phyloP scores from a whole-genome alignment of 192 early-diverging fungal species.

The Dissophora ornata region DNA sequence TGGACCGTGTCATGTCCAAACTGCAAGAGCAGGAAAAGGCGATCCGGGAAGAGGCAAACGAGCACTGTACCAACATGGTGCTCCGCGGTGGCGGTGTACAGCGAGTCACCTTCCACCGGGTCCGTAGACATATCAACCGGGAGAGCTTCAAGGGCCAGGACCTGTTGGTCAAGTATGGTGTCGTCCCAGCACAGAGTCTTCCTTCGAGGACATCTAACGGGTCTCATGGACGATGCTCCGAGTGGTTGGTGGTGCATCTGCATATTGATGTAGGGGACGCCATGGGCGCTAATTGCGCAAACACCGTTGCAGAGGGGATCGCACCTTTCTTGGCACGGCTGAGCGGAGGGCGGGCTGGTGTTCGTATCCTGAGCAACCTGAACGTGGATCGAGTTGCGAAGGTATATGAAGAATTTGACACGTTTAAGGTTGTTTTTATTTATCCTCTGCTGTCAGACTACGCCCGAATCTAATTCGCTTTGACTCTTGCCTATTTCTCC shows the following conservation, averaged over 20 bases:
- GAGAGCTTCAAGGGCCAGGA: slow-evolving; percentile 46
- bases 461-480: no score
- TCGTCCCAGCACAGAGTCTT: slow-evolving; percentile 20
- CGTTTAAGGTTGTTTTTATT: no score
- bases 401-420: no score
- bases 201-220: slow-evolving; percentile 4
- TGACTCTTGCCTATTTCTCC: neutral
- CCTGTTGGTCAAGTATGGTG: slow-evolving; percentile 41
- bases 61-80: slow-evolving; percentile 73
- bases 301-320: slow-evolving; percentile 75
- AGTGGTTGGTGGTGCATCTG: slow-evolving; percentile 80
- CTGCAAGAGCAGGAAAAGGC: slow-evolving; percentile 50
- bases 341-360: slow-evolving; percentile 67
- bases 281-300: slow-evolving; percentile 83
- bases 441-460: no score
- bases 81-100: slow-evolving; percentile 75
- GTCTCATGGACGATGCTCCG: slow-evolving; percentile 23
- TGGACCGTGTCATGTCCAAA: slow-evolving; percentile 56
- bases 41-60: slow-evolving; percentile 69
- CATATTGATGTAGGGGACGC: slow-evolving; percentile 84
- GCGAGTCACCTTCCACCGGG: slow-evolving; percentile 61
- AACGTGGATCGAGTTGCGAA: slow-evolving; percentile 70
- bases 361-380: slow-evolving; percentile 78
- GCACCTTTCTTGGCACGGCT: slow-evolving; percentile 68
- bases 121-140: slow-evolving; percentile 41